phyloP scores from a whole-genome alignment of 2,329 filamentous ascomycete species.

The Fusarium xyrophilum region DNA sequence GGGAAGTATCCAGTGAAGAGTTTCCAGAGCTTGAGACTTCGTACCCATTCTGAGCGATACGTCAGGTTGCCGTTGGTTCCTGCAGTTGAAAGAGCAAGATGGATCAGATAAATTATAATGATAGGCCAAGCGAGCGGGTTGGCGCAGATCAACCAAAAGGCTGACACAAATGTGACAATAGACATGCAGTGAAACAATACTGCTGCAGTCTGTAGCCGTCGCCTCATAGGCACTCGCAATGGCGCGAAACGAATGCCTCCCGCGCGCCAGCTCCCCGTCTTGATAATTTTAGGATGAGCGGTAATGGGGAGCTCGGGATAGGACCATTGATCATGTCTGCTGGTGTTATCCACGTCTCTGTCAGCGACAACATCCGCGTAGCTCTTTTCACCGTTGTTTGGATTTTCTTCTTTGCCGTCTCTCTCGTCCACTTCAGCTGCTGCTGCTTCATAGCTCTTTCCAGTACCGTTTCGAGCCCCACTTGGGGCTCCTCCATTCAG shows the following conservation, averaged over 20 bases:
- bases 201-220: slow-evolving; percentile 78
- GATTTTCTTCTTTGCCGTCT: not conserved
- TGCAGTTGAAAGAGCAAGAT: slow-evolving; percentile 80
- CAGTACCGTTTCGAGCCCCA: not conserved
- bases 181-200: slow-evolving; percentile 76
- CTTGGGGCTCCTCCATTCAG: not conserved
- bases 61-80: slow-evolving; percentile 76
- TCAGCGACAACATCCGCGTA: slow-evolving; percentile 35
- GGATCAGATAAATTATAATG: slow-evolving; percentile 77
- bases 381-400: slow-evolving; percentile 18
- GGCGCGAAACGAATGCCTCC: slow-evolving; percentile 83
- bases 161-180: slow-evolving; percentile 72
- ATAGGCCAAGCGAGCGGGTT: slow-evolving; percentile 92
- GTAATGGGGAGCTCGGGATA: slow-evolving; percentile 43
- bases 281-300: slow-evolving; percentile 28
- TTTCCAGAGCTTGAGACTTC: slow-evolving; percentile 79
- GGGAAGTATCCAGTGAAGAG: slow-evolving; percentile 95
- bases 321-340: slow-evolving; percentile 20
- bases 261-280: slow-evolving; percentile 46
- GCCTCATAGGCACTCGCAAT: slow-evolving; percentile 72
- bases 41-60: slow-evolving; percentile 76
- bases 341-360: slow-evolving; percentile 9
- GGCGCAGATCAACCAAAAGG: slow-evolving; percentile 90
- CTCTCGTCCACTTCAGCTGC: slow-evolving; percentile 13
- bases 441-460: slow-evolving; percentile 19